These are phyloP conservation scores for Rosa chinensis DNA, from an alignment of 306 rosid species.

Conservation along the genomic window DNA sequence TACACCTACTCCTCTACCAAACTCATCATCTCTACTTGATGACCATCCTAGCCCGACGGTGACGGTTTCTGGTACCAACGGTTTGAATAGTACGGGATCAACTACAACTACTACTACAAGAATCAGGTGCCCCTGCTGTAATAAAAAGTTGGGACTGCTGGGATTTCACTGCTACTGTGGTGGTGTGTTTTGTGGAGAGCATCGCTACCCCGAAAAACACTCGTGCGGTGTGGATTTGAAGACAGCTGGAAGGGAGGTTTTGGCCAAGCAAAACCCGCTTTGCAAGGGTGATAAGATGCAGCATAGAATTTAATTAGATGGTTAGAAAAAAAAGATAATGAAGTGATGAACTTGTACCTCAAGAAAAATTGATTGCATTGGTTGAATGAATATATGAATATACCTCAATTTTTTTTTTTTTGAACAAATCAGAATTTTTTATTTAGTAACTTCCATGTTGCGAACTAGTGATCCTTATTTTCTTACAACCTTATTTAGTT, in stretches of 20 bases:
- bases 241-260: not conserved
- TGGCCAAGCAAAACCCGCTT: slow-evolving; percentile 10
- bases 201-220: slow-evolving; percentile 23
- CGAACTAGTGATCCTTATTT: too few species aligned
- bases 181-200: slow-evolving; percentile 21
- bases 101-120: not conserved
- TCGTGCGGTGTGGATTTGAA: not conserved
- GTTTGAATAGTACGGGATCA: not conserved
- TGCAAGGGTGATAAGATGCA: slow-evolving; percentile 4
- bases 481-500: too few species aligned
- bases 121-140: slow-evolving; percentile 14
- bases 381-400: too few species aligned
- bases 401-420: too few species aligned
- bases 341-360: not conserved
- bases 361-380: too few species aligned
- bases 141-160: slow-evolving; percentile 18
- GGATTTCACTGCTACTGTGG: slow-evolving; percentile 24
- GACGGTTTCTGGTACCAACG: not conserved
- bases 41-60: not conserved
- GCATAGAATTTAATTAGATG: not conserved
- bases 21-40: too few species aligned
- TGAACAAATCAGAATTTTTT: too few species aligned
- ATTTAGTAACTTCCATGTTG: too few species aligned
- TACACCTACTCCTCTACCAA: not conserved
- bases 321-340: not conserved